Conservation (phyloP, 1,284 basidiomycete species). For the Boletus mariae region DNA sequence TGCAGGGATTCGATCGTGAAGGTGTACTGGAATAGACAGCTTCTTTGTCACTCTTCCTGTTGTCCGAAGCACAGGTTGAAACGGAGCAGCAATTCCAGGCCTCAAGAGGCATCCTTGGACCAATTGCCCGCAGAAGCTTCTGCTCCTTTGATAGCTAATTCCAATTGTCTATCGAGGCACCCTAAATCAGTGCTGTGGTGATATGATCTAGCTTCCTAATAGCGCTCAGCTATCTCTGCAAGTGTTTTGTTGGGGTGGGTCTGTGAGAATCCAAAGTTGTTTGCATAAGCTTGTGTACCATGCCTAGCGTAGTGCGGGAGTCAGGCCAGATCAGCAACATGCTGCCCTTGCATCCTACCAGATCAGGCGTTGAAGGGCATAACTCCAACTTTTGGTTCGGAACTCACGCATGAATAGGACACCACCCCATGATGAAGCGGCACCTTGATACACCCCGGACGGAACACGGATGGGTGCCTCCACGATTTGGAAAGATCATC, state of each 20-base stretch:
- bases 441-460: conserved; percentile 42
- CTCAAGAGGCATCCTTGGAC: conserved; percentile 10
- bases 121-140: conserved; percentile 20
- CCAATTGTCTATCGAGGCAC: conserved; percentile 4
- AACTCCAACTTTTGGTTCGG: conserved; percentile 62
- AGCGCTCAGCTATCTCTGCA: background rate
- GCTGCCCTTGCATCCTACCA: conserved; percentile 8
- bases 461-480: conserved; percentile 57
- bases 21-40: conserved; percentile 14
- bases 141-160: conserved; percentile 13
- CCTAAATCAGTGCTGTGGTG: conserved; percentile 7
- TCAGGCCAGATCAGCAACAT: conserved; percentile 58
- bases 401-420: conserved; percentile 42
- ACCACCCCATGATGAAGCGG: conserved; percentile 33
- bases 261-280: background rate
- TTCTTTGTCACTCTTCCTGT: conserved; percentile 8
- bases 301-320: conserved; percentile 66
- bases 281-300: conserved; percentile 44
- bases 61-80: conserved; percentile 10
- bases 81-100: conserved; percentile 12
- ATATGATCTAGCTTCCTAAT: conserved; percentile 11
- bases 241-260: background rate
- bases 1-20: conserved; percentile 13
- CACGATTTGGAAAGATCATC: conserved; percentile 62
- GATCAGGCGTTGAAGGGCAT: conserved; percentile 41